phyloP scores from a whole-genome alignment of 2,329 filamentous ascomycete species.

The Thermomyces lanuginosus region DNA sequence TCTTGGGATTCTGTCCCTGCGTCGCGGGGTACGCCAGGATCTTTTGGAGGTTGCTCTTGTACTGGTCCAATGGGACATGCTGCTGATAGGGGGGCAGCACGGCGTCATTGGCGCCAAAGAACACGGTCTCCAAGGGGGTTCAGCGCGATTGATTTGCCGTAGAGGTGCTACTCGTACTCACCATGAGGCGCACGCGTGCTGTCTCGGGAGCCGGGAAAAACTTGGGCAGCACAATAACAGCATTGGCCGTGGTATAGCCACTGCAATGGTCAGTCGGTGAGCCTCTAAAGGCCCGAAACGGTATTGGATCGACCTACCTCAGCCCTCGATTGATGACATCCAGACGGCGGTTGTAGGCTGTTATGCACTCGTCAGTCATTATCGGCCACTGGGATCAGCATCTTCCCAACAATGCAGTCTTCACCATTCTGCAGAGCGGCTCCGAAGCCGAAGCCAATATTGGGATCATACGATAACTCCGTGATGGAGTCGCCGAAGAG shows the following conservation, averaged over 20 bases:
- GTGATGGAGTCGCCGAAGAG: slow-evolving; percentile 86
- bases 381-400: not conserved
- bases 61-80: slow-evolving; percentile 60
- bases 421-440: slow-evolving; percentile 53
- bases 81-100: slow-evolving; percentile 53
- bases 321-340: slow-evolving; percentile 84
- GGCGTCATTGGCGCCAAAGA: slow-evolving; percentile 86
- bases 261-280: slow-evolving; percentile 17
- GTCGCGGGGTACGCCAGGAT: slow-evolving; percentile 60
- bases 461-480: slow-evolving; percentile 46
- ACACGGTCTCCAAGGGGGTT: slow-evolving; percentile 44
- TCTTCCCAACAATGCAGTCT: slow-evolving; percentile 11
- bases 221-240: slow-evolving; percentile 49
- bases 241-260: slow-evolving; percentile 70
- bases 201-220: slow-evolving; percentile 52
- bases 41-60: slow-evolving; percentile 51
- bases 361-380: slow-evolving; percentile 20
- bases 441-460: slow-evolving; percentile 57
- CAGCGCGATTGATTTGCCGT: too few species aligned
- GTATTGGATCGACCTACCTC: slow-evolving; percentile 28
- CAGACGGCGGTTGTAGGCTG: slow-evolving; percentile 54
- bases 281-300: not conserved
- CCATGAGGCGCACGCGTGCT: slow-evolving; percentile 31
- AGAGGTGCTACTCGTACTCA: too few species aligned
- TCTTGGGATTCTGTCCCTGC: slow-evolving; percentile 52